phyloP scores from a whole-genome alignment of 192 early-diverging fungal species.

The Chytriomyces hyalinus region DNA sequence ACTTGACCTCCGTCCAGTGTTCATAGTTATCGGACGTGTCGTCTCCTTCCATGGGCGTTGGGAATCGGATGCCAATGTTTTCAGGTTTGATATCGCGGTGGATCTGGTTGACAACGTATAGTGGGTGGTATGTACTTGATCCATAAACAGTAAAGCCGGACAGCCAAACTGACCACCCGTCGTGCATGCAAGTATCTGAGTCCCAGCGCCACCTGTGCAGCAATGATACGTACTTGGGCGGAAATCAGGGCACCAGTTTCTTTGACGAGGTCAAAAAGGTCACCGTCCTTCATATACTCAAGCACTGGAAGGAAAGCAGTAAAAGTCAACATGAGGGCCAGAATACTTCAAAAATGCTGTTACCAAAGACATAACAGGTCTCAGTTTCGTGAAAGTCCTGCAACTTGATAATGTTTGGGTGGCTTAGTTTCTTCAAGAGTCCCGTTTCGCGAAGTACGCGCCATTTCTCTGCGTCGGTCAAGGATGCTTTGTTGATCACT shows the following conservation, averaged over 20 bases:
- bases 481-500: background rate
- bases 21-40: background rate
- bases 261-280: constrained; percentile 75
- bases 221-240: constrained; percentile 67
- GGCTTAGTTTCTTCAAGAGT: constrained; percentile 80
- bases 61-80: constrained; percentile 73
- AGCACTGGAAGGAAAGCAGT: constrained; percentile 79
- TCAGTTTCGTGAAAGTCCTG: constrained; percentile 78
- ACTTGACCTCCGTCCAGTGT: background rate
- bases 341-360: too few relatives aligned
- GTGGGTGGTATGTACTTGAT: background rate
- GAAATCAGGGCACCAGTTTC: background rate
- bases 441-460: constrained; percentile 87
- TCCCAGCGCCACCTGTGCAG: constrained; percentile 84
- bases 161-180: constrained; percentile 50
- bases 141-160: too few relatives aligned
- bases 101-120: background rate
- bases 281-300: constrained; percentile 86
- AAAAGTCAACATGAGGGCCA: too few relatives aligned
- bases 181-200: constrained; percentile 83
- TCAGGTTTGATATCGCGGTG: constrained; percentile 92
- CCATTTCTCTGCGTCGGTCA: constrained; percentile 57
- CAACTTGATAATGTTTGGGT: constrained; percentile 77
- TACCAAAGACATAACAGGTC: constrained; percentile 80
- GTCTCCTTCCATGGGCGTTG: constrained; percentile 40